A percentile compares a stretch with the other conserved stretches of the same genome.
Evolutionary conservation across 1,139 yeast species (phyloP).

Genomic region (Saccharomyces hybrid): DNA sequence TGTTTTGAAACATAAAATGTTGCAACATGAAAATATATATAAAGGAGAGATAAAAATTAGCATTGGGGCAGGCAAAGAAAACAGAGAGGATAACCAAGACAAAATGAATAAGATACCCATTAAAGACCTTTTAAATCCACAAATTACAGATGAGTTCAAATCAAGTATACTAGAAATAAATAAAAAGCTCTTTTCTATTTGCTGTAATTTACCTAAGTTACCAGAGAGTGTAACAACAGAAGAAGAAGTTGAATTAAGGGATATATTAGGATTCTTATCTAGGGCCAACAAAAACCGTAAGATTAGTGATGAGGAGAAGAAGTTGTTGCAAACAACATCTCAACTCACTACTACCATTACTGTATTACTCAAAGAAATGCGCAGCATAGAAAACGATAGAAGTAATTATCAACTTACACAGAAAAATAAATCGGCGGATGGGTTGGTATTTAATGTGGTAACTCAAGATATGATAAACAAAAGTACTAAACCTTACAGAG

Average conservation of each 20-base stretch:
- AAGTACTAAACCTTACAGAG: slow-evolving; percentile 8
- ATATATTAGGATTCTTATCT: slow-evolving; percentile 1
- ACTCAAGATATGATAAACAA: slow-evolving; percentile 1
- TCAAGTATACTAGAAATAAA: not conserved
- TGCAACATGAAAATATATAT: not conserved
- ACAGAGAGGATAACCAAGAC: not conserved
- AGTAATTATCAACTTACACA: slow-evolving; percentile 1
- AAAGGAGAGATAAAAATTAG: not conserved
- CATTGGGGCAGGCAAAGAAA: not conserved
- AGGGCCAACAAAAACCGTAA: slow-evolving; percentile 1
- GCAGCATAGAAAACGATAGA: slow-evolving; percentile 6
- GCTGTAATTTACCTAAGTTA: slow-evolving; percentile 1
- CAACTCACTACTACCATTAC: slow-evolving; percentile 1
- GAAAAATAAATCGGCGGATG: slow-evolving; percentile 1
- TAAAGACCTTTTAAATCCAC: slow-evolving; percentile 8
- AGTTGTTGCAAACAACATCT: slow-evolving; percentile 1
- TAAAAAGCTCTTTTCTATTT: slow-evolving; percentile 1
- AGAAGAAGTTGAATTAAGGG: slow-evolving; percentile 1
- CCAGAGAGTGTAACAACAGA: slow-evolving; percentile 1
- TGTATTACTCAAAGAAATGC: slow-evolving; percentile 2
- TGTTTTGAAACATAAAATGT: not conserved
- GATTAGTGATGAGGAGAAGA: slow-evolving; percentile 1
- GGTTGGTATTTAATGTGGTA: slow-evolving; percentile 1
- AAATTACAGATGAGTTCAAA: slow-evolving; percentile 1
- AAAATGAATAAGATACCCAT: slow-evolving; percentile 11